Evolutionary conservation across 2,329 filamentous ascomycete genomes (phyloP).

Genomic region (Cladophialophora psammophila): DNA sequence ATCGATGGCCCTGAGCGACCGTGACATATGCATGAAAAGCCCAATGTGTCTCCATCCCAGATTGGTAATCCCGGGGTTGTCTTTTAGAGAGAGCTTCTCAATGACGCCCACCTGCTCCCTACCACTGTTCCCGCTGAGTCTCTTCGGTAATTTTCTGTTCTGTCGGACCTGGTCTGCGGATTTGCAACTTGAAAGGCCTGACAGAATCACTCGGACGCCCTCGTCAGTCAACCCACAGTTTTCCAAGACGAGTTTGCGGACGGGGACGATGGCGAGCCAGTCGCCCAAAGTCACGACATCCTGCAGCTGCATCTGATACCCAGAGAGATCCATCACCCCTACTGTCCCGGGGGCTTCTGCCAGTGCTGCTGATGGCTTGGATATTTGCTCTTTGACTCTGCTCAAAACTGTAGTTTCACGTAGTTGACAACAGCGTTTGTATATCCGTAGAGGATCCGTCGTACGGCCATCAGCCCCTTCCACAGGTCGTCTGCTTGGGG

Average conservation of each 20-base stretch:
- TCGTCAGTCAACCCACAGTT: slow-evolving; percentile 88
- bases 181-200: slow-evolving; percentile 82
- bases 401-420: slow-evolving; percentile 92
- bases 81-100: slow-evolving; percentile 86
- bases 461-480: slow-evolving; percentile 76
- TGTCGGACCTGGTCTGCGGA: slow-evolving; percentile 65
- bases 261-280: slow-evolving; percentile 90
- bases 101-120: slow-evolving; percentile 69
- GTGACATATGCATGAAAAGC: slow-evolving; percentile 88
- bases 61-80: slow-evolving; percentile 81
- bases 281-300: slow-evolving; percentile 90
- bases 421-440: slow-evolving; percentile 91
- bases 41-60: slow-evolving; percentile 93
- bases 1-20: slow-evolving; percentile 84
- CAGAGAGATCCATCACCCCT: slow-evolving; percentile 80
- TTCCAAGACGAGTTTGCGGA: slow-evolving; percentile 84
- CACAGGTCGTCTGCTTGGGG: slow-evolving; percentile 51
- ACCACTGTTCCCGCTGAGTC: slow-evolving; percentile 43
- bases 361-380: slow-evolving; percentile 70
- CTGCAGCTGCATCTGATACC: slow-evolving; percentile 80
- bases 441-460: slow-evolving; percentile 89
- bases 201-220: slow-evolving; percentile 83
- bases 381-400: slow-evolving; percentile 87
- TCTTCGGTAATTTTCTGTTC: slow-evolving; percentile 53
- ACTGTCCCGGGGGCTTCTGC: slow-evolving; percentile 75